A percentile compares a stretch with the other conserved stretches of the same genome.
These are phyloP conservation scores for Boletus edulis DNA, from an alignment of 768 basidiomycete genomes.

Conservation along the genomic window DNA sequence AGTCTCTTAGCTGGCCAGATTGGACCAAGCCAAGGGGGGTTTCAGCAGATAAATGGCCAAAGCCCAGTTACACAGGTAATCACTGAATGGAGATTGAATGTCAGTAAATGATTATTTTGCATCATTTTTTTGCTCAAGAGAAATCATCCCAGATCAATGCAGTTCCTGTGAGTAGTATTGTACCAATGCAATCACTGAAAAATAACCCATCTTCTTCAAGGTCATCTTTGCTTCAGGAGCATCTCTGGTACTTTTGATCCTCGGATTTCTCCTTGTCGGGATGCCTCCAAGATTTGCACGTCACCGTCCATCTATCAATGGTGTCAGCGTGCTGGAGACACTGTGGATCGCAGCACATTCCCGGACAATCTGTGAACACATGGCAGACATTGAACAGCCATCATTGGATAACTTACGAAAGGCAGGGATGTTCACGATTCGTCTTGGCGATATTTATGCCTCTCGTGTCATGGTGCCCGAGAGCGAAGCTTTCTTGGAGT, in stretches of 20 bases:
- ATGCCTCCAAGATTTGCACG: not conserved
- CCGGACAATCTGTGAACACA: not conserved
- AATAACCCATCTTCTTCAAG: not conserved
- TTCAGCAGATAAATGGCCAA: not conserved
- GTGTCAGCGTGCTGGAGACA: slow-evolving; percentile 10
- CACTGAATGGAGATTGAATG: slow-evolving; percentile 13
- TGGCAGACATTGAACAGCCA: not conserved
- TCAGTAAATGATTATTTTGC: not conserved
- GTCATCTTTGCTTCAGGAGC: not conserved
- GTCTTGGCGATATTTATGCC: not conserved
- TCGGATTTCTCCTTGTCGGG: not conserved
- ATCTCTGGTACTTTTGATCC: slow-evolving; percentile 1
- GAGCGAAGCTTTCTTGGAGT: not conserved
- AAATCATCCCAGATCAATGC: slow-evolving; percentile 6
- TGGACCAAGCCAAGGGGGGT: slow-evolving; percentile 5
- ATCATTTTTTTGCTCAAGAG: not conserved
- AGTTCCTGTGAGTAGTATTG: slow-evolving; percentile 12
- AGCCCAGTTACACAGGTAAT: slow-evolving; percentile 5
- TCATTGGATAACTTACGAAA: slow-evolving; percentile 3
- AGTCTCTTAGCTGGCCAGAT: slow-evolving; percentile 2
- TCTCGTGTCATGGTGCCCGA: not conserved
- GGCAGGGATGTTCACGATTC: slow-evolving; percentile 8
- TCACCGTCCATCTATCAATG: not conserved
- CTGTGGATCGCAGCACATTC: slow-evolving; percentile 11
- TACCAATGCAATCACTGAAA: not conserved